Conservation (phyloP, 805 yeast species). For the Candida maesae region DNA sequence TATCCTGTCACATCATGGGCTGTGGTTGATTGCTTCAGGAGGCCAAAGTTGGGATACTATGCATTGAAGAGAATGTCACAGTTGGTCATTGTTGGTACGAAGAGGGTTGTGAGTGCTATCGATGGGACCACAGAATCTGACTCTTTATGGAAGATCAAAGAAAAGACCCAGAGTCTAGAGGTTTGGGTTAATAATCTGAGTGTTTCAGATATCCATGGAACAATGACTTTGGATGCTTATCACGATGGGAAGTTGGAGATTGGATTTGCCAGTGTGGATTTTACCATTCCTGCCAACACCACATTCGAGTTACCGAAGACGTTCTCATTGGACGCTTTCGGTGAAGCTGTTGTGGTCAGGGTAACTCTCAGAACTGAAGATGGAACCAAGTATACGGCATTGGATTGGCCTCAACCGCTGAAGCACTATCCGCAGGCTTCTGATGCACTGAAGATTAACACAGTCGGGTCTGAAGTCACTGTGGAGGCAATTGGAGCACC, state of each 20-base stretch:
- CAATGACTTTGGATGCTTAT: slow-evolving; percentile 9
- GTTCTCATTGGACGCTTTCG: not conserved
- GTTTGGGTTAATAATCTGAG: slow-evolving; percentile 15
- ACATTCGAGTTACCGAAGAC: slow-evolving; percentile 5
- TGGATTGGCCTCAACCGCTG: slow-evolving; percentile 46
- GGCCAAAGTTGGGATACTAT: slow-evolving; percentile 46
- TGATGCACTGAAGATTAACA: too few relatives aligned
- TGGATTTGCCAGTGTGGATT: not conserved
- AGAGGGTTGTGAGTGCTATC: slow-evolving; percentile 12
- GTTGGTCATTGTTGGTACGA: slow-evolving; percentile 23
- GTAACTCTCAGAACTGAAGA: not conserved
- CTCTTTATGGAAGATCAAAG: slow-evolving; percentile 8
- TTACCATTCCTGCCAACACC: slow-evolving; percentile 3
- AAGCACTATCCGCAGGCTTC: slow-evolving; percentile 13
- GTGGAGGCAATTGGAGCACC: too few relatives aligned
- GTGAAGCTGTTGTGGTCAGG: not conserved
- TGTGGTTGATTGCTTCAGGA: slow-evolving; percentile 37
- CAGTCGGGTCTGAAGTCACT: too few relatives aligned
- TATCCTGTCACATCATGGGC: slow-evolving; percentile 55
- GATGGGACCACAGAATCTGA: slow-evolving; percentile 12
- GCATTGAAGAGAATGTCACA: slow-evolving; percentile 40
- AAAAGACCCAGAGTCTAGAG: slow-evolving; percentile 8
- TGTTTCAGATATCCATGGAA: slow-evolving; percentile 1
- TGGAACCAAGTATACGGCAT: slow-evolving; percentile 23
- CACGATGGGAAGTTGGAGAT: not conserved